Conservation (phyloP, 768 basidiomycete genomes). For the Russula earlei region DNA sequence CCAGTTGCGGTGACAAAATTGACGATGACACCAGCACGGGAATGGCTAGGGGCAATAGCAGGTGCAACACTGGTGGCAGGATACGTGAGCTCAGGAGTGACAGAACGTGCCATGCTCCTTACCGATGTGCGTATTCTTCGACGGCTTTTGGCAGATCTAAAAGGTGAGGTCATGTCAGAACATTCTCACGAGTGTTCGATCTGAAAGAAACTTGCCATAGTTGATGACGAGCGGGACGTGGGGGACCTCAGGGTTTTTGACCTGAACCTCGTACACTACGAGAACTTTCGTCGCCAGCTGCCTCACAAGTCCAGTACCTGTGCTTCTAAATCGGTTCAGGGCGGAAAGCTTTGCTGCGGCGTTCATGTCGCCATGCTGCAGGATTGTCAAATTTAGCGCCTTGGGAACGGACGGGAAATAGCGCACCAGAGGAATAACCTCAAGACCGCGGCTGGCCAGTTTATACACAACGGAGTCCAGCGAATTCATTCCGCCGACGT, state of each 20-base stretch:
- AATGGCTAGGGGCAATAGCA: slow-evolving; percentile 76
- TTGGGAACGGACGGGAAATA: background rate
- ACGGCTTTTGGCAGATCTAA: slow-evolving; percentile 88
- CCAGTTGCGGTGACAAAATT: slow-evolving; percentile 98
- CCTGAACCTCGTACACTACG: slow-evolving; percentile 88
- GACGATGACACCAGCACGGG: slow-evolving; percentile 84
- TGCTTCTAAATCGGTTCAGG: slow-evolving; percentile 72
- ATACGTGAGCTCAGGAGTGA: slow-evolving; percentile 13
- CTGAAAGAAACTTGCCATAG: slow-evolving; percentile 49
- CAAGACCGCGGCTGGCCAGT: slow-evolving; percentile 73
- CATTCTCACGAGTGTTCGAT: background rate
- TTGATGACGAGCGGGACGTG: slow-evolving; percentile 93
- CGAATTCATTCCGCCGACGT: slow-evolving; percentile 80
- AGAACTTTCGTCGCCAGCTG: slow-evolving; percentile 65
- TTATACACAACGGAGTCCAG: slow-evolving; percentile 88
- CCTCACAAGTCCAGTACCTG: slow-evolving; percentile 49
- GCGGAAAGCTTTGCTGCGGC: slow-evolving; percentile 70
- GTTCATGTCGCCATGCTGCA: slow-evolving; percentile 89
- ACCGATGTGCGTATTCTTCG: slow-evolving; percentile 97
- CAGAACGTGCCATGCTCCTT: slow-evolving; percentile 16
- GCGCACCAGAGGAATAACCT: slow-evolving; percentile 80
- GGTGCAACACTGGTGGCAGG: slow-evolving; percentile 56
- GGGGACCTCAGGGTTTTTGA: slow-evolving; percentile 82
- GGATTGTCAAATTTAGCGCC: background rate
- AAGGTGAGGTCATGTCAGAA: background rate